Conservation (phyloP, 805 yeast genomes). For the Grigorovia humatica region DNA sequence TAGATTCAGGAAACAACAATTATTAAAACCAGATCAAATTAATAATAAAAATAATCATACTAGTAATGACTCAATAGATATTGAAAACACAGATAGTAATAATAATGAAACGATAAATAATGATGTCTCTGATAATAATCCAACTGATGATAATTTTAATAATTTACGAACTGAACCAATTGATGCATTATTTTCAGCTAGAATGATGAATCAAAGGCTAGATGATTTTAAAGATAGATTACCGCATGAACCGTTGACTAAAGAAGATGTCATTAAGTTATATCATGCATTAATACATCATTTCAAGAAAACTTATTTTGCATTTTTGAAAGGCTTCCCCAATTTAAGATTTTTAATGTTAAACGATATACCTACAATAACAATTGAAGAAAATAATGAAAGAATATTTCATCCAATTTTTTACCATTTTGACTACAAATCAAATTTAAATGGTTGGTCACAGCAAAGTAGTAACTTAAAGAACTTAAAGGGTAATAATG, state of each 20-base stretch:
- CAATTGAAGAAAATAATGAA: conserved; percentile 20
- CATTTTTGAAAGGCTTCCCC: conserved; percentile 28
- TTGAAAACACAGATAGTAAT: not conserved
- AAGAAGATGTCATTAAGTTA: conserved; percentile 27
- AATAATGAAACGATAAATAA: not conserved
- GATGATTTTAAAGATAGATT: conserved; percentile 10
- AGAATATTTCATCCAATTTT: conserved; percentile 30
- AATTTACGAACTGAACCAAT: not conserved
- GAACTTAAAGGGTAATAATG: conserved; percentile 7
- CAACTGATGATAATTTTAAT: not conserved
- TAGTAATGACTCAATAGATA: not conserved
- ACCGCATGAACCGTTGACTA: conserved; percentile 25
- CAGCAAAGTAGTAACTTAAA: conserved; percentile 6
- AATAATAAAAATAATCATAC: not conserved
- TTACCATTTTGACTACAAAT: conserved; percentile 24
- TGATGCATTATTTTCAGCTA: conserved; percentile 1
- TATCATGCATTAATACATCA: conserved; percentile 33
- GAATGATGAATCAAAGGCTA: conserved; percentile 2
- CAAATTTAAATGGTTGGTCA: conserved; percentile 28
- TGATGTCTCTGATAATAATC: not conserved
- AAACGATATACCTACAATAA: conserved; percentile 31
- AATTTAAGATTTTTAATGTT: conserved; percentile 30
- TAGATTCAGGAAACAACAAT: conserved; percentile 18
- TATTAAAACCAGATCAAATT: conserved; percentile 3
- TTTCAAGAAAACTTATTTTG: conserved; percentile 26